Evolutionary conservation across 192 early-diverging fungal genomes (phyloP), one percentile per base, ranked within the genome.

Genomic region (Endogone sp.): DNA sequence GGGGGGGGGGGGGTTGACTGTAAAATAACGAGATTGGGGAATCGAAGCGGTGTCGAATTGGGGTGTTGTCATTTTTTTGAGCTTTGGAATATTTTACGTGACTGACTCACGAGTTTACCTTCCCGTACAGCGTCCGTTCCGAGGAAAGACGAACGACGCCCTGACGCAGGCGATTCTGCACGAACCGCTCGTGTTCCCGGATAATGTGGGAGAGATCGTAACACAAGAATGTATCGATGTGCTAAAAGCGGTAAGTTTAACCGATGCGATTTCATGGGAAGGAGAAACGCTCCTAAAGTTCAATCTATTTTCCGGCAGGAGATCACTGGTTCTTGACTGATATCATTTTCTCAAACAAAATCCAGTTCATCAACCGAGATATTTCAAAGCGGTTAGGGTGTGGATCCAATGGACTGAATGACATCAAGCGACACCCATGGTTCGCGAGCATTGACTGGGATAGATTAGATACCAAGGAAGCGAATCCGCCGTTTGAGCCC

Each of bases 401-500:
- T 71, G 91, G 89, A 28, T 69, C 84, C 4, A 86, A 87, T 10
- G 94, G 95, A 11, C 68, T 88, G 22, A 86, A 89, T 56, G 71
- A 70, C 2, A 74, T 97, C 60, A 86, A 87, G 64, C 74, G 63
- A 1, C 94, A 96, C 66, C 89, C 93, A 27, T 95, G 88, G 77
- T 96, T 97, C 68, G 75, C 80, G 22, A 72, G 77, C 29, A 82
- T 91, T 58, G 87, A 94, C 62, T 97, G 94, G 94, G 75, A 76
- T n/a, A 75, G 74, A 58, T 82, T 96, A 26, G 87, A 86, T 32
- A 72, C 81, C 29, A 91, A 89, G 75, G 79, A 88, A 62, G 79
- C 86, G 2, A 71, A 66, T 3, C 92, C 95, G 29, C 87, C 92
- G 6, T 97, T 94, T 73, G 81, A 89, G n/a, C 94, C 95, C 59